Base-by-base conservation (phyloP, 106 monocot genomes). In the Gastrodia elata region DNA sequence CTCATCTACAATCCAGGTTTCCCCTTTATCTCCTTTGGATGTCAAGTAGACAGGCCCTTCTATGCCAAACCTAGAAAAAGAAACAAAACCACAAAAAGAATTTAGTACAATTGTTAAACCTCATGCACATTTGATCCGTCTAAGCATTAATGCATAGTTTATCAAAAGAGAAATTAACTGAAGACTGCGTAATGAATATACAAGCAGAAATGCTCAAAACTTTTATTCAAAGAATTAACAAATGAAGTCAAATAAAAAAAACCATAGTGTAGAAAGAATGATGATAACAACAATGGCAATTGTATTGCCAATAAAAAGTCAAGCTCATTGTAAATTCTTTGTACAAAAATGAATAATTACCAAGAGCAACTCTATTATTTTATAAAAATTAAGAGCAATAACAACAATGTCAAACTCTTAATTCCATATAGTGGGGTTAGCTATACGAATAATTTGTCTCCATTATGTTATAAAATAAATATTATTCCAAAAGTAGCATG, bases 11-110 rank as follows among this genome's bases (percentile, higher is more conserved):
- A 82, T 55, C 97, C 93, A 98, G 18, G 88, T 91, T 49, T 77
- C 74, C 42, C 78, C 80, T 75, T 88, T 93, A 25, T 98, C 93
- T 40, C 91, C 97, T 68, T 71, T 93, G 0, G 84, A 75, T 32
- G 75, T 74, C 71, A 98, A 70, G 72, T 87, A 87, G 3, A 98
- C 86, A 8, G 97, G 97, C 6, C 97, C 97, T 81, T 98, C 97
- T 39, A 98, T 98, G 26, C 97, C 97, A 80, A 98, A 98, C 78
- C 97, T 98, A 80, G 10, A 69, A 13, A 9, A 44, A 13, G 39
- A 1, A n/a, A n/a, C n/a, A n/a, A 42, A 16, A 27, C 0, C 27
- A 30, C 0, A 13, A 27, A 34, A 6, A 16, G 0, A 57, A 11
- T 11, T 65, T 30, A 55, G 44, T 74, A 14, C 0, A 24, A 30